Base-by-base conservation (phyloP, 805 yeast genomes). In the Ogataea corticis region DNA sequence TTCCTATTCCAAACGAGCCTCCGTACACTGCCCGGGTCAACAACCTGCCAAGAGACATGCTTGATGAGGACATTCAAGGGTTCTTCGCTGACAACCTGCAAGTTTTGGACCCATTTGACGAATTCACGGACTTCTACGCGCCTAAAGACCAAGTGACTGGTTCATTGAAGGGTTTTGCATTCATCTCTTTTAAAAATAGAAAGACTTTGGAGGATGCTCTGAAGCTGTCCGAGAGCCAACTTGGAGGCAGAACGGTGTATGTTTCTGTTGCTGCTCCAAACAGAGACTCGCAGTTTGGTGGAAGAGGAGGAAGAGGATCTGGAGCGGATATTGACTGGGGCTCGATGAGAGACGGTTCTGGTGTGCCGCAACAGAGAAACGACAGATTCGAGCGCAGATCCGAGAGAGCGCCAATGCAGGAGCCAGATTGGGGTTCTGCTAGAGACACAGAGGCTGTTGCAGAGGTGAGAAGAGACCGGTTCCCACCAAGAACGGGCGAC, bases 1-100 rank as follows among this genome's bases (percentile, higher is more conserved):
- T 71, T 56, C 96, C 96, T 34, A 76, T 94, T 49, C 99, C 99
- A 37, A 92, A 89, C 58, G 76, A 71, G 42, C 90, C 97, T 15
- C 99, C 99, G 44, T 94, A 69, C 76, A 85, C 87, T 59, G 97
- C 96, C n/a, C 81, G 88, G 65, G 76, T 92, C 55, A 80, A 80
- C 63, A 90, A 91, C 70, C 79, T 94, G 62, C 88, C 96, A 49
- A 91, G 86, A 47, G 95, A 87, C 48, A 77, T 80, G 36, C 67
- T 73, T 38, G 97, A 92, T 66, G 80, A 73, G 30, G 78, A 73
- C 7, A 72, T 86, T 47, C 70, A 66, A 42, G 77, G 76, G 19
- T 85, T 84, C 73, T 76, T 86, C 46, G 83, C 78, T 56, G 79
- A 76, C 49, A 71, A 70, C 44, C 58, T 79, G 46, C 61, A 66